These are phyloP conservation scores for Pezicula rhizophila DNA, from an alignment of 2,329 filamentous ascomycete genomes.

Conservation along the genomic window DNA sequence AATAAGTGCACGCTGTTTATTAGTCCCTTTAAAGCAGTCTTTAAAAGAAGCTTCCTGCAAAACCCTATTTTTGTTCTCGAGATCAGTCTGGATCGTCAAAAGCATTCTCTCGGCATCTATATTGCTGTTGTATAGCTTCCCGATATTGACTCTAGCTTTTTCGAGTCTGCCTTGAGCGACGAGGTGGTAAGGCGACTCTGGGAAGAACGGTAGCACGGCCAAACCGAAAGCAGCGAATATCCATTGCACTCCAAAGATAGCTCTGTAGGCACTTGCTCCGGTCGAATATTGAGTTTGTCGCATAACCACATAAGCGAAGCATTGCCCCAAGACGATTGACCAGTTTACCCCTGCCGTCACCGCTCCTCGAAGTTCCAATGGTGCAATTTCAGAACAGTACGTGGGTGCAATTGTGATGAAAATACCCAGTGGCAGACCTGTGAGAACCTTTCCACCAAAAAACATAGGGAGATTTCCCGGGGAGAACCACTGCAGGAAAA, in stretches of 20 bases:
- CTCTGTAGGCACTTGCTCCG: constrained; percentile 32
- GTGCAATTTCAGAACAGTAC: constrained; percentile 18
- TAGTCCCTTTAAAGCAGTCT: constrained; percentile 17
- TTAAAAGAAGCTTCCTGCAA: constrained; percentile 3
- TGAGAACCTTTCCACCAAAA: constrained; percentile 40
- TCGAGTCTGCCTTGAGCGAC: constrained; percentile 21
- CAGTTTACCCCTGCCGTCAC: constrained; percentile 17
- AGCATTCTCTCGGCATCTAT: constrained; percentile 8
- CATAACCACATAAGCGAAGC: constrained; percentile 16
- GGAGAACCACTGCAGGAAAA: constrained; percentile 14
- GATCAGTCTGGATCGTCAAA: constrained; percentile 4
- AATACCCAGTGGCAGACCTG: constrained; percentile 43
- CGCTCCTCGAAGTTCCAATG: constrained; percentile 14
- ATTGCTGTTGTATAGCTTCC: constrained; percentile 4
- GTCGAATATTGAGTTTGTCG: constrained; percentile 31
- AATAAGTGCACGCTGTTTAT: constrained; percentile 18
- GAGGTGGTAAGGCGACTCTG: constrained; percentile 43
- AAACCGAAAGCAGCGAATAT: constrained; percentile 41
- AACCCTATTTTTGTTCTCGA: neutral
- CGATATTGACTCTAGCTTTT: constrained; percentile 10
- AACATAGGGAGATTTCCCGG: constrained; percentile 34
- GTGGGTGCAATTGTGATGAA: constrained; percentile 35
- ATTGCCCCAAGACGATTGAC: constrained; percentile 18
- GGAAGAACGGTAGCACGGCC: constrained; percentile 36
- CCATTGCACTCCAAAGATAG: constrained; percentile 42